These are phyloP conservation scores for Chenopodium berlandieri DNA, from an alignment of 148 eudicot species.

Conservation along the genomic window DNA sequence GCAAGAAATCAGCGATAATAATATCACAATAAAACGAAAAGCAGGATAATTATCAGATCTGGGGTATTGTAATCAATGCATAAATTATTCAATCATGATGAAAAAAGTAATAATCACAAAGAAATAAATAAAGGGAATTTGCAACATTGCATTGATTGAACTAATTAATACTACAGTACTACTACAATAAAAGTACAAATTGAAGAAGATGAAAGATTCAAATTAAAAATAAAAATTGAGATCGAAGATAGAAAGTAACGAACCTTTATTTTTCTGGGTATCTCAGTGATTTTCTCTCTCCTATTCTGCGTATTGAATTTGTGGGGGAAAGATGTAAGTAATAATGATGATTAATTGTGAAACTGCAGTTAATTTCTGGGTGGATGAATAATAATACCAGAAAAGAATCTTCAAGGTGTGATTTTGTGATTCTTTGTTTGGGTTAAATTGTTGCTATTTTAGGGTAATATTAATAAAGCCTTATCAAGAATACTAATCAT, in stretches of 20 bases:
- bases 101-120: neutral
- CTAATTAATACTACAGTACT: neutral
- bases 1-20: neutral
- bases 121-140: neutral
- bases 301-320: neutral
- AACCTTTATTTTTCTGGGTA: neutral
- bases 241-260: conserved; percentile 11
- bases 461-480: too few relatives aligned
- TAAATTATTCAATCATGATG: neutral
- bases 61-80: neutral
- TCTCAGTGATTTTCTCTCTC: neutral
- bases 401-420: too few relatives aligned
- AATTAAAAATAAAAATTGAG: neutral
- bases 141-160: neutral
- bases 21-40: neutral
- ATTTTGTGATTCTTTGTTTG: too few relatives aligned
- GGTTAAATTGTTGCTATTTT: too few relatives aligned
- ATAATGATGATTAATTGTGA: neutral
- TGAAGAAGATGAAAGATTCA: neutral
- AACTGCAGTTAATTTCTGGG: neutral
- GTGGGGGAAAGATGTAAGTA: conserved; percentile 6
- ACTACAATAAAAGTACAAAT: neutral
- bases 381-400: too few relatives aligned
- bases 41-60: neutral
- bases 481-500: too few relatives aligned